Percentiles rank a stretch among this genome's conserved stretches.
These are phyloP conservation scores for Nitzschia inconspicua DNA, from an alignment of 108 stramenopile genomes.

Conservation along the genomic window DNA sequence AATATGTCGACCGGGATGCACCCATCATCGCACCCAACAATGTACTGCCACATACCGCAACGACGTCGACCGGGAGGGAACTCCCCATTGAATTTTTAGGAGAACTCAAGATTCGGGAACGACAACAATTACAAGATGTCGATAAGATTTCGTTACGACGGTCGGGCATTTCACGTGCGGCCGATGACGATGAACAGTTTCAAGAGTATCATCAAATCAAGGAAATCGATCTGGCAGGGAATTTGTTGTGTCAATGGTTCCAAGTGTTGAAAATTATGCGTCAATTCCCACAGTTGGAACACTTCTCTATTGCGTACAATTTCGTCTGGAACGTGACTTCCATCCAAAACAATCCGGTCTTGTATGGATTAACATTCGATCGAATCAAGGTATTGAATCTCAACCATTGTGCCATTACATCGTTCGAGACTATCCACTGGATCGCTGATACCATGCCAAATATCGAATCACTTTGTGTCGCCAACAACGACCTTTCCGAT, in stretches of 20 bases:
- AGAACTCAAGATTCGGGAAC: constrained; percentile 66
- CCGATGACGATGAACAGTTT: constrained; percentile 27
- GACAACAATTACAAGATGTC: constrained; percentile 73
- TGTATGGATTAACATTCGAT: constrained; percentile 14
- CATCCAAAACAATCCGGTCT: background rate
- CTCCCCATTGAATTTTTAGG: constrained; percentile 86
- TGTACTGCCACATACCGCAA: constrained; percentile 69
- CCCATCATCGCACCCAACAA: constrained; percentile 78
- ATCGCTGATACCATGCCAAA: constrained; percentile 62
- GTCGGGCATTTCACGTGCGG: constrained; percentile 57
- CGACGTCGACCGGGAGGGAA: constrained; percentile 64
- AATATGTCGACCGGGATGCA: constrained; percentile 74
- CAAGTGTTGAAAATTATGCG: constrained; percentile 45
- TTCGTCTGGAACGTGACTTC: constrained; percentile 45
- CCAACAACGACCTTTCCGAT: constrained; percentile 62
- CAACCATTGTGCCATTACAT: constrained; percentile 51
- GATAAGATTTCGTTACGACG: constrained; percentile 70
- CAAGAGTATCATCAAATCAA: constrained; percentile 44
- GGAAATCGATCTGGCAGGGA: constrained; percentile 81
- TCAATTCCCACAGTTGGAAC: constrained; percentile 57
- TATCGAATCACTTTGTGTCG: constrained; percentile 75
- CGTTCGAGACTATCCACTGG: constrained; percentile 44
- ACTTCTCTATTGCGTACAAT: constrained; percentile 72
- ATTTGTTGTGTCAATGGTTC: constrained; percentile 66
- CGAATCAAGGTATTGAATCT: constrained; percentile 52